Conservation (phyloP, 805 yeast genomes). For the Limtongia smithiae region DNA sequence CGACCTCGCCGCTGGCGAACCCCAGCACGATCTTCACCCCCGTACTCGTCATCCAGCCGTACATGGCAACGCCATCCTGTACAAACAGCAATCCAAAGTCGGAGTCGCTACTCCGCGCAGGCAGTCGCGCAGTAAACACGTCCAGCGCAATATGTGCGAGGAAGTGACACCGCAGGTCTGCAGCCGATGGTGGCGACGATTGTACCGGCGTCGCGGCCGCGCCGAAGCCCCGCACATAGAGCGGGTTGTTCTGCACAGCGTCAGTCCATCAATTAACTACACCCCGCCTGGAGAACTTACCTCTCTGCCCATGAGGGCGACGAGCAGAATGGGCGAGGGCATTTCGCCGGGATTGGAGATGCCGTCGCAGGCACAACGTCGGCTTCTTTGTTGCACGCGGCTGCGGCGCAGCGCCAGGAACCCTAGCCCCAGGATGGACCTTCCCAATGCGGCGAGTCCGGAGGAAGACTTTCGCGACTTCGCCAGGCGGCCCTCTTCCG, state of each 20-base stretch:
- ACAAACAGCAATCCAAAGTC: slow-evolving; percentile 51
- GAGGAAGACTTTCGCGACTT: neutral
- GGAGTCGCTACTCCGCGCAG: slow-evolving; percentile 42
- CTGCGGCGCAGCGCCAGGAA: too few relatives aligned
- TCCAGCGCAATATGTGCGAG: slow-evolving; percentile 75
- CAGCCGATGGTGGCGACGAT: neutral
- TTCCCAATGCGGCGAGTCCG: too few relatives aligned
- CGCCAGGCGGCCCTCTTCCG: neutral
- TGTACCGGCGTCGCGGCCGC: neutral
- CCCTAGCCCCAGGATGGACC: too few relatives aligned
- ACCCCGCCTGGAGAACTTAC: slow-evolving; percentile 2
- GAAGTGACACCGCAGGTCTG: slow-evolving; percentile 52
- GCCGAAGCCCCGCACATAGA: slow-evolving; percentile 19
- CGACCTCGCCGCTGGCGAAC: slow-evolving; percentile 38
- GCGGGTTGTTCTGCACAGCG: slow-evolving; percentile 22
- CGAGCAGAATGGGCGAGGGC: slow-evolving; percentile 21
- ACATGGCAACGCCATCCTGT: slow-evolving; percentile 64
- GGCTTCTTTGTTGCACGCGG: too few relatives aligned
- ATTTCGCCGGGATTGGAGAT: slow-evolving; percentile 5
- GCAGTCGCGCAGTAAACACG: slow-evolving; percentile 53
- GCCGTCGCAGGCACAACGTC: too few relatives aligned
- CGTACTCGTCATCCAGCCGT: slow-evolving; percentile 65
- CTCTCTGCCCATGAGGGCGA: slow-evolving; percentile 29
- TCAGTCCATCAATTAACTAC: neutral
- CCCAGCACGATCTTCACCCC: slow-evolving; percentile 67